phyloP scores from a whole-genome alignment of 306 rosid genomes.

The Acacia melanoxylon region DNA sequence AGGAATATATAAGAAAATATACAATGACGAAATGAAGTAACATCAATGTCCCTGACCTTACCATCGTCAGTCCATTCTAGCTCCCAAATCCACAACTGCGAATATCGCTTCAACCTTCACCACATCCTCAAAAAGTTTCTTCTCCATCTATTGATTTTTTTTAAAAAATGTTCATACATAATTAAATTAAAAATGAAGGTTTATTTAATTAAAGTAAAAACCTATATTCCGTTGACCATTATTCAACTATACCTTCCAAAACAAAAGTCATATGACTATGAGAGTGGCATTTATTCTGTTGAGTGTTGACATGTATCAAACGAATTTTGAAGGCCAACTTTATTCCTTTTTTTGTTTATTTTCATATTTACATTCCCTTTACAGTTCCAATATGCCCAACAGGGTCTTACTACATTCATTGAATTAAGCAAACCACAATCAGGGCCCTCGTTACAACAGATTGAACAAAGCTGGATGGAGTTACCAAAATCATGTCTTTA shows the following conservation, averaged over 20 bases:
- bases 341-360: neutral
- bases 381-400: neutral
- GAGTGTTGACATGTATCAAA: neutral
- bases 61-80: neutral
- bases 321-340: neutral
- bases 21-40: too few species aligned
- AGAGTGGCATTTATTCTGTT: neutral
- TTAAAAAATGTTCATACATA: too few species aligned
- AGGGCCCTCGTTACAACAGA: neutral
- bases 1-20: too few species aligned
- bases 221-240: neutral
- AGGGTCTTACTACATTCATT: neutral
- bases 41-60: too few species aligned
- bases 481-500: slow-evolving; percentile 17
- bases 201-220: neutral
- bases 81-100: neutral
- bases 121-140: too few species aligned
- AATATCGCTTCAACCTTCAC: too few species aligned
- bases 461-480: neutral
- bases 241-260: neutral
- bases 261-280: neutral
- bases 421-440: neutral
- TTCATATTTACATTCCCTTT: neutral
- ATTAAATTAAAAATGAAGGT: too few species aligned
- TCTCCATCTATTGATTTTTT: neutral